Evolutionary conservation across 2,329 filamentous ascomycete genomes (phyloP).

Genomic region (Neodidymelliopsis sp.): DNA sequence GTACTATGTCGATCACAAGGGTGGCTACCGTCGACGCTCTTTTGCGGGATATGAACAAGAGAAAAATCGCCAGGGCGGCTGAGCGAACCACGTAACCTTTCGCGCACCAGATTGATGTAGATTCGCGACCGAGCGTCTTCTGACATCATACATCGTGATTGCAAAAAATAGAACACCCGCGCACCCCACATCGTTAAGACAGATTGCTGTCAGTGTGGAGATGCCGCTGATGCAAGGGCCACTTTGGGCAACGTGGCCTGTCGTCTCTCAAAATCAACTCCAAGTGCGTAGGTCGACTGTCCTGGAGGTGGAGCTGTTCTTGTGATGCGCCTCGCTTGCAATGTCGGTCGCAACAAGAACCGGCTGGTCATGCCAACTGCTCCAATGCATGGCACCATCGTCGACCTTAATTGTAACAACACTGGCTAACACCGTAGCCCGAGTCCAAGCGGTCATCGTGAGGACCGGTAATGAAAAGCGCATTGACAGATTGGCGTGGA

Average conservation of each 20-base stretch:
- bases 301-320: not conserved
- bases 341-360: not conserved
- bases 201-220: slow-evolving; percentile 31
- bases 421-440: not conserved
- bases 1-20: slow-evolving; percentile 4
- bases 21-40: not conserved
- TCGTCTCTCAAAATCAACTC: not conserved
- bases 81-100: not conserved
- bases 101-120: slow-evolving; percentile 1
- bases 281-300: not conserved
- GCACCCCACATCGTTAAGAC: slow-evolving; percentile 11
- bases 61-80: not conserved
- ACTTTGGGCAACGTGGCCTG: slow-evolving; percentile 9
- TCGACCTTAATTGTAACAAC: not conserved
- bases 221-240: slow-evolving; percentile 25
- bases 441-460: not conserved
- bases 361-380: not conserved
- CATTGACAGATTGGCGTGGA: slow-evolving; percentile 5
- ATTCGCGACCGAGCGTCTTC: slow-evolving; percentile 7
- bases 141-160: slow-evolving; percentile 38
- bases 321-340: too few species aligned
- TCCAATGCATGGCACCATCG: not conserved
- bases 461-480: slow-evolving; percentile 1
- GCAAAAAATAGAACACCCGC: slow-evolving; percentile 14
- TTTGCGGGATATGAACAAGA: not conserved